Percentiles rank a stretch among this genome's conserved stretches.
Conservation (phyloP, 2,329 filamentous ascomycete species). For the Diaporthe vexans region DNA sequence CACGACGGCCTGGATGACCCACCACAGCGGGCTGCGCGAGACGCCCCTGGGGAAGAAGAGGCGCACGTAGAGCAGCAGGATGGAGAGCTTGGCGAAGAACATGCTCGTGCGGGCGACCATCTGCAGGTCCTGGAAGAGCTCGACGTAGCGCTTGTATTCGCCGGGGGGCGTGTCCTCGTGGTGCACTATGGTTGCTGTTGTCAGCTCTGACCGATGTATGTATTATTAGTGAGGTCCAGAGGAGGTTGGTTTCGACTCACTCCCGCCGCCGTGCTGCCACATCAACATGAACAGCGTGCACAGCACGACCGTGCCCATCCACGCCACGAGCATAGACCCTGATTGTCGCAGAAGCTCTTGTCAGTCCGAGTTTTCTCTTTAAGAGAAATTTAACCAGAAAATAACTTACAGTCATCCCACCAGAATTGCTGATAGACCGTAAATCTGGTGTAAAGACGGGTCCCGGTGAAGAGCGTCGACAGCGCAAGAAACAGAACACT, state of each 20-base stretch:
- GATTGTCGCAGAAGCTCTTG: background rate
- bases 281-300: conserved; percentile 42
- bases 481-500: conserved; percentile 8
- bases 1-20: conserved; percentile 45
- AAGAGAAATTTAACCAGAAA: background rate
- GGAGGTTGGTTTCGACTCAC: background rate
- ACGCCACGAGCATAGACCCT: conserved; percentile 45
- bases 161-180: conserved; percentile 41
- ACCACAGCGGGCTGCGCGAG: conserved; percentile 44
- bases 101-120: conserved; percentile 46
- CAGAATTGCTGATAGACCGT: conserved; percentile 46
- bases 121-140: conserved; percentile 45
- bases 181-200: background rate
- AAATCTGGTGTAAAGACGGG: conserved; percentile 44
- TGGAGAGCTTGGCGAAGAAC: conserved; percentile 47
- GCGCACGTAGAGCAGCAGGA: conserved; percentile 56
- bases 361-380: background rate
- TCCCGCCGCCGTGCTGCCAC: conserved; percentile 43
- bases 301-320: conserved; percentile 43
- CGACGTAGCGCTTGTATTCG: conserved; percentile 40
- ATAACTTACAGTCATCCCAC: conserved; percentile 48
- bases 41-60: conserved; percentile 64
- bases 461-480: conserved; percentile 36
- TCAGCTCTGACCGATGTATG: background rate
- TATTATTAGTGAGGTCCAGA: no score